A percentile compares a stretch with the other conserved stretches of the same genome.
Evolutionary conservation across 257 asterid genomes (phyloP).

Genomic region (Mentha longifolia): DNA sequence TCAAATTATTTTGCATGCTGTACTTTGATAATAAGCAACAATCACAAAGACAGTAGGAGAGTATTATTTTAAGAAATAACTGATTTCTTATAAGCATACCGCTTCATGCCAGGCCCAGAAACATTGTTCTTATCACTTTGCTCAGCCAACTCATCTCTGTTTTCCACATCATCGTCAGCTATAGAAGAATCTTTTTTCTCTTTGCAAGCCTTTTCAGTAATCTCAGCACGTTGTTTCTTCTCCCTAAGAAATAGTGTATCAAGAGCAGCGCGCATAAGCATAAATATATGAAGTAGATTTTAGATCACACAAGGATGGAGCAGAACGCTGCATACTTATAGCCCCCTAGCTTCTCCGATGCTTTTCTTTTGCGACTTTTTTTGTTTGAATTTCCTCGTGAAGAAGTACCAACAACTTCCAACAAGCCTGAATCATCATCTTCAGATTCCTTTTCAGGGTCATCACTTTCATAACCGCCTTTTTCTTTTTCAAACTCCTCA

Average conservation of each 20-base stretch:
- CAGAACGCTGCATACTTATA: conserved; percentile 50
- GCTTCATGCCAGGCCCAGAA: conserved; percentile 30
- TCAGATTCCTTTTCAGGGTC: conserved; percentile 43
- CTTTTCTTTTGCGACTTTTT: conserved; percentile 68
- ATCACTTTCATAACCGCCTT: conserved; percentile 66
- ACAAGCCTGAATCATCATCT: conserved; percentile 38
- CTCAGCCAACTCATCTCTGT: conserved; percentile 41
- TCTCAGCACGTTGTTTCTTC: conserved; percentile 63
- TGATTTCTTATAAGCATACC: conserved; percentile 44
- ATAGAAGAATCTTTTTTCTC: conserved; percentile 42
- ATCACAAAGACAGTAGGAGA: neutral
- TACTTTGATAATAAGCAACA: conserved; percentile 8
- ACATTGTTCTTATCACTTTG: conserved; percentile 32
- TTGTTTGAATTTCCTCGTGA: conserved; percentile 41
- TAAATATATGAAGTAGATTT: conserved; percentile 4
- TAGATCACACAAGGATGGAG: conserved; percentile 4
- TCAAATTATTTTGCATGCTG: neutral
- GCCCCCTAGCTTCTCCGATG: conserved; percentile 52
- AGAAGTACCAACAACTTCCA: conserved; percentile 43
- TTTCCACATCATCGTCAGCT: conserved; percentile 37
- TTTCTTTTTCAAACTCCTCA: conserved; percentile 73
- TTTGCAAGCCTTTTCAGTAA: conserved; percentile 41
- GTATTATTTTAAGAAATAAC: conserved; percentile 4
- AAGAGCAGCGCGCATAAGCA: conserved; percentile 21
- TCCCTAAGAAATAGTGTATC: conserved; percentile 45